These are phyloP conservation scores for Suillus luteus DNA, from an alignment of 768 basidiomycete genomes.

Conservation along the genomic window DNA sequence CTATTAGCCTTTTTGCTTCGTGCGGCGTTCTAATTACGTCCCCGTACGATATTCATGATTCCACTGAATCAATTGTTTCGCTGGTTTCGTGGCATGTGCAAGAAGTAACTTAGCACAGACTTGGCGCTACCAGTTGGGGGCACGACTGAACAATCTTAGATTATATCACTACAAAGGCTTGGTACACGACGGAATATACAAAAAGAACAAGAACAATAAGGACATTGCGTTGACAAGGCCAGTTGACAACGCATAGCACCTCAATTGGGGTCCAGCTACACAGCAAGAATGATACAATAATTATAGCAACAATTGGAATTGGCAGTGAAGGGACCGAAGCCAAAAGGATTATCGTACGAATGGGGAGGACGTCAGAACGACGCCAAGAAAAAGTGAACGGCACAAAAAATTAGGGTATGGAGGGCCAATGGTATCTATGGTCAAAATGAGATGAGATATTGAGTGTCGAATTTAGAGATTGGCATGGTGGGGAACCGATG, in stretches of 20 bases:
- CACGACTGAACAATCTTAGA: not conserved
- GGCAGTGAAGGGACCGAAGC: not conserved
- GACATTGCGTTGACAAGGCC: not conserved
- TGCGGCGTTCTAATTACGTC: not conserved
- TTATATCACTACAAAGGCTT: not conserved
- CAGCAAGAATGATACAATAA: not conserved
- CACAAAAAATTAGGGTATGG: constrained; percentile 10
- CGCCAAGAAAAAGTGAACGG: not conserved
- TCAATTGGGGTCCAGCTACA: not conserved
- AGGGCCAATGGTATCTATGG: constrained; percentile 2
- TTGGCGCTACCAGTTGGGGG: not conserved
- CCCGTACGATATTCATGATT: not conserved
- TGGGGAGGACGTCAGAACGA: not conserved
- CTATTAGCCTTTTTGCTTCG: not conserved
- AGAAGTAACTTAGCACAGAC: too few relatives aligned
- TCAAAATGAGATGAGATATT: not conserved
- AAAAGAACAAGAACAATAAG: not conserved
- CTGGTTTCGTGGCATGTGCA: not conserved
- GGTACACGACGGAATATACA: not conserved
- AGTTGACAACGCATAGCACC: constrained; percentile 6
- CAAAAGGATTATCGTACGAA: not conserved
- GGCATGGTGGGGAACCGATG: not conserved
- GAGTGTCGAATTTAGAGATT: not conserved
- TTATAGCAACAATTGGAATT: not conserved
- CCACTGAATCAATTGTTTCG: not conserved